Evolutionary conservation across 2,329 filamentous ascomycete species (phyloP), one percentile per base, ranked within the genome.

Genomic region (Tolypocladium guangdongense): DNA sequence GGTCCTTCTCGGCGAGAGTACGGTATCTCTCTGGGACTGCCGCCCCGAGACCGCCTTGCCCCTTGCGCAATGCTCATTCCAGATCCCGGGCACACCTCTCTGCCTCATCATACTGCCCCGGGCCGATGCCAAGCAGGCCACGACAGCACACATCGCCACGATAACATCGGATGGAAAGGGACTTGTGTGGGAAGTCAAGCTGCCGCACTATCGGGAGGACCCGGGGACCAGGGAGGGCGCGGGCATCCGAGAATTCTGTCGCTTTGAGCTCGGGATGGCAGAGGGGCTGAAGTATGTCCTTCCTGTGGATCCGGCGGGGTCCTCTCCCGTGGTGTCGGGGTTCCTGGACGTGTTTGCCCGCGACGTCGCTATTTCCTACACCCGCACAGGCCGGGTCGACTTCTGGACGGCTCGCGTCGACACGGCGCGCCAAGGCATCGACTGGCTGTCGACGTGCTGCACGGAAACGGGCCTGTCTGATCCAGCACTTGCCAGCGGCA

Each of bases 361-460:
- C 39, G 90, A 96, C 64, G 83, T 95, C 50, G 90, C 89, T 14
- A 83, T 95, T 30, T 93, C 90, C 1, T 95, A 93, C 65, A 92
- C 87, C 0, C 76, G 81, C 24, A 78, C 78, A 11, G 91, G 90
- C 0, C 74, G 84, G 7, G 78, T 96, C 45, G 83, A 87, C 56
- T 92, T 91, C 39, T 95, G 90, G 90, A 90, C 90, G 4, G 88
- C 88, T 4, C 82, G 85, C 53, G 78, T 95, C 37, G 80, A 90
- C 60, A 66, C 73, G 5, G 71, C 77, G 30, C 71, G 74, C n/a
- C 69, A 72, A 10, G 78, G 75, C 39, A 78, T 93, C 10, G 86
- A 91, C 58, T 96, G 90, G 90, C 74, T 96, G 2, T 80, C 84
- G 10, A 95, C 90, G 0, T 90, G 87, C 20, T 84, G 81, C 0